These are phyloP conservation scores for Rhamnella rubrinervis DNA, from an alignment of 331 rosid genomes.

Conservation along the genomic window DNA sequence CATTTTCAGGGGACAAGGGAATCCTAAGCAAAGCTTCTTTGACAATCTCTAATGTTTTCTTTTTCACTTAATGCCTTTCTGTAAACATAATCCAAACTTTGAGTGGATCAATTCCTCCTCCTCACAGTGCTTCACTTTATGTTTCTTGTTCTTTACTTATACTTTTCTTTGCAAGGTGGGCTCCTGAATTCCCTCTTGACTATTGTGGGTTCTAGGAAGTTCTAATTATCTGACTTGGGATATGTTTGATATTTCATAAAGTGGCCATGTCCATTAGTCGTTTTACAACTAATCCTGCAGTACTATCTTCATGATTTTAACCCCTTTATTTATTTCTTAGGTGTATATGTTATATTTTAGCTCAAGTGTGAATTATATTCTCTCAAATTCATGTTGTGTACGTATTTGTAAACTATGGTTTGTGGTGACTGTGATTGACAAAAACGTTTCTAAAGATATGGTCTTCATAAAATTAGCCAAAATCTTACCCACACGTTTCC, in stretches of 20 bases:
- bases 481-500: too few species aligned
- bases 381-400: slow-evolving; percentile 9
- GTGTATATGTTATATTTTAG: not conserved
- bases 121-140: slow-evolving; percentile 36
- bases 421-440: too few species aligned
- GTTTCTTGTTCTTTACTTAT: slow-evolving; percentile 40
- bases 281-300: not conserved
- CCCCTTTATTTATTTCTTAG: too few species aligned
- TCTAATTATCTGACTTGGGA: not conserved
- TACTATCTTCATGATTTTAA: too few species aligned
- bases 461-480: too few species aligned
- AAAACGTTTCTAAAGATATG: too few species aligned
- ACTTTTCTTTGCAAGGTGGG: slow-evolving; percentile 60
- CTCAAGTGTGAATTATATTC: not conserved
- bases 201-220: slow-evolving; percentile 18
- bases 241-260: too few species aligned
- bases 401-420: not conserved
- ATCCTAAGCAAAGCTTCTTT: slow-evolving; percentile 47
- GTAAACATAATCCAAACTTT: slow-evolving; percentile 46
- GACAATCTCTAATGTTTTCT: slow-evolving; percentile 26
- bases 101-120: slow-evolving; percentile 22
- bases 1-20: slow-evolving; percentile 28
- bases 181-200: slow-evolving; percentile 24
- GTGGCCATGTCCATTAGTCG: too few species aligned
- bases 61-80: slow-evolving; percentile 52